Conservation (phyloP, 2,329 filamentous ascomycete genomes). For the Achaetomium macrosporum region DNA sequence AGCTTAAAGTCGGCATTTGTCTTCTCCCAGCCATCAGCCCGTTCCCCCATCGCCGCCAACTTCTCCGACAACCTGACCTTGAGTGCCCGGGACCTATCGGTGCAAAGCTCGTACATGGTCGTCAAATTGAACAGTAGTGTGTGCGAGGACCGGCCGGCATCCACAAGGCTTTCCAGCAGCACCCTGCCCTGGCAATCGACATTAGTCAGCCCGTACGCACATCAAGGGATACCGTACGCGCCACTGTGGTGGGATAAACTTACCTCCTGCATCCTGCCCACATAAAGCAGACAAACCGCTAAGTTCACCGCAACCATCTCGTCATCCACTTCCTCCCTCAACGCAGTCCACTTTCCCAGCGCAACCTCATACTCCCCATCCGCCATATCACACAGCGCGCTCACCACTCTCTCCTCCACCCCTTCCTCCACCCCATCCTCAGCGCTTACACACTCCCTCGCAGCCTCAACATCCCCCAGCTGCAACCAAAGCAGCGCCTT, state of each 20-base stretch:
- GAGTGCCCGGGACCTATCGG: conserved; percentile 63
- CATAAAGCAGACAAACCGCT: conserved; percentile 78
- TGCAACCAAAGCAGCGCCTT: conserved; percentile 68
- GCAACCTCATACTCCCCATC: conserved; percentile 67
- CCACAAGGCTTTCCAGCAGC: conserved; percentile 61
- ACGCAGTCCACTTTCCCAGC: conserved; percentile 53
- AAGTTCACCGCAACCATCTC: conserved; percentile 76
- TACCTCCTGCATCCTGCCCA: conserved; percentile 62
- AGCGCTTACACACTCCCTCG: conserved; percentile 46
- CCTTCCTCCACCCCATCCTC: conserved; percentile 39
- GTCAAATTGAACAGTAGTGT: conserved; percentile 83
- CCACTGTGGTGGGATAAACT: conserved; percentile 1
- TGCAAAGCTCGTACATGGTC: conserved; percentile 88
- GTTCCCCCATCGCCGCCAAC: conserved; percentile 55
- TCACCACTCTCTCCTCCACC: conserved; percentile 45
- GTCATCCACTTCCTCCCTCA: conserved; percentile 40
- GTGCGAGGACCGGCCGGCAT: conserved; percentile 61
- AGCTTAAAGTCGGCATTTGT: conserved; percentile 72
- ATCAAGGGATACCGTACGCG: background rate
- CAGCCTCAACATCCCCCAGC: conserved; percentile 68
- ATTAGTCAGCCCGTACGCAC: background rate
- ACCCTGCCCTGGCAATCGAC: conserved; percentile 49
- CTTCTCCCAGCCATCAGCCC: conserved; percentile 61
- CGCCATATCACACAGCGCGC: conserved; percentile 70
- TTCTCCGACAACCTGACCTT: conserved; percentile 68